phyloP scores from a whole-genome alignment of 352 stramenopile species.

The Aphanomyces invadans region DNA sequence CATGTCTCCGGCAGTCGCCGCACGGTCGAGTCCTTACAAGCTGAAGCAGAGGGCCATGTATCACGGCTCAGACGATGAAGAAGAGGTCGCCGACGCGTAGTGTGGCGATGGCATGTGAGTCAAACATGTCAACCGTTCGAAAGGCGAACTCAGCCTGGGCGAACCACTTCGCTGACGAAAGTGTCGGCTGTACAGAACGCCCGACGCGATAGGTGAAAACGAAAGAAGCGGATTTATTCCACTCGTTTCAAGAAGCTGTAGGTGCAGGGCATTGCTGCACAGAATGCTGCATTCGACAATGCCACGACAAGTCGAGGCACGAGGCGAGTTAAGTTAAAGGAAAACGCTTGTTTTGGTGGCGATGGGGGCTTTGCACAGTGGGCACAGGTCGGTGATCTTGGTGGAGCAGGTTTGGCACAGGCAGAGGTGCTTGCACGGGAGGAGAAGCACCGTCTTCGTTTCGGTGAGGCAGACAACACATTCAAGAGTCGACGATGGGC shows the following conservation, averaged over 20 bases:
- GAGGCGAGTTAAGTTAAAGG: conserved; percentile 20
- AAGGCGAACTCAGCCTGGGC: too few species aligned
- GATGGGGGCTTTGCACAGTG: conserved; percentile 73
- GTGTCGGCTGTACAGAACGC: too few species aligned
- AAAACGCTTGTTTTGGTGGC: conserved; percentile 31
- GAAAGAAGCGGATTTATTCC: too few species aligned
- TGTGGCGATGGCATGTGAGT: background rate
- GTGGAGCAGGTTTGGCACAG: conserved; percentile 62
- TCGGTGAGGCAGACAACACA: conserved; percentile 77
- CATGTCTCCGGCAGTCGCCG: too few species aligned
- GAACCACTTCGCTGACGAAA: background rate
- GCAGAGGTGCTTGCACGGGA: conserved; percentile 75
- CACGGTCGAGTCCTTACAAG: conserved; percentile 8
- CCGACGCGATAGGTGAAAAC: too few species aligned
- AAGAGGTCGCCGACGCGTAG: background rate
- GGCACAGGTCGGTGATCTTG: conserved; percentile 66
- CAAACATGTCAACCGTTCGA: too few species aligned
- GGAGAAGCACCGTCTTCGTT: conserved; percentile 73
- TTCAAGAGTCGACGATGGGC: conserved; percentile 7
- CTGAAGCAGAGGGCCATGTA: background rate
- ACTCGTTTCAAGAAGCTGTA: too few species aligned
- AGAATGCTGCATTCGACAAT: too few species aligned
- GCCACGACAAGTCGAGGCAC: too few species aligned
- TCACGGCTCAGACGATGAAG: background rate
- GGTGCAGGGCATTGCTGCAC: too few species aligned